phyloP scores from a whole-genome alignment of 768 basidiomycete genomes.

The Tricholoma bakamatsutake region DNA sequence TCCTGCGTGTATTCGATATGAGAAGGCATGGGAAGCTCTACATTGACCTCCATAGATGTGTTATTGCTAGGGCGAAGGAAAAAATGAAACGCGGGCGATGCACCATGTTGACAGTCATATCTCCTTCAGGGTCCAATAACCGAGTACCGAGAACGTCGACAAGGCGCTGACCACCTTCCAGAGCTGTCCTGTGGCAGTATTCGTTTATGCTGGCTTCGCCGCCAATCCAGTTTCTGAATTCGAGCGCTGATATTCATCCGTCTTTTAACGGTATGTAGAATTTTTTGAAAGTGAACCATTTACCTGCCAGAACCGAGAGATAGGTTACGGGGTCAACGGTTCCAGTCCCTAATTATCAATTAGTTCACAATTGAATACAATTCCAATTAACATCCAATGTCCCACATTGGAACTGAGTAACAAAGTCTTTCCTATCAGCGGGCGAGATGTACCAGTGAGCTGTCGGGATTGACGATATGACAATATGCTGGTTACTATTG shows the following conservation, averaged over 20 bases:
- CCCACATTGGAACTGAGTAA: slow-evolving; percentile 37
- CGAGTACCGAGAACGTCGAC: slow-evolving; percentile 56
- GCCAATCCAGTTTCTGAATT: slow-evolving; percentile 69
- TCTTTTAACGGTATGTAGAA: not conserved
- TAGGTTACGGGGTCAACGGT: slow-evolving; percentile 52
- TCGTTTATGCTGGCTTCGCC: slow-evolving; percentile 67
- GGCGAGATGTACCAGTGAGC: slow-evolving; percentile 43
- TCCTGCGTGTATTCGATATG: slow-evolving; percentile 13
- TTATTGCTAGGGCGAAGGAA: not conserved
- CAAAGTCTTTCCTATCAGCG: slow-evolving; percentile 32
- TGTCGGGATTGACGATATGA: slow-evolving; percentile 55
- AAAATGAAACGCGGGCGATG: no score
- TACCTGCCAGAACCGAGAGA: slow-evolving; percentile 35
- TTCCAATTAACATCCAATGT: not conserved
- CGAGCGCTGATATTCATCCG: slow-evolving; percentile 41
- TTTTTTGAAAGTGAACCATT: not conserved
- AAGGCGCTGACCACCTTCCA: slow-evolving; percentile 56
- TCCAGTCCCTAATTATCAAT: slow-evolving; percentile 48
- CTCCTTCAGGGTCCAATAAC: slow-evolving; percentile 50
- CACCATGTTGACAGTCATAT: slow-evolving; percentile 71
- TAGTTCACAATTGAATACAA: not conserved
- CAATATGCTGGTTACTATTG: slow-evolving; percentile 55
- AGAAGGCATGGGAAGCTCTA: slow-evolving; percentile 24
- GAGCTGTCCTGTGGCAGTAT: slow-evolving; percentile 63
- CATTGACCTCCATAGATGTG: not conserved